Base-by-base conservation (phyloP, 192 early-diverging fungal species). In the Podila verticillata region DNA sequence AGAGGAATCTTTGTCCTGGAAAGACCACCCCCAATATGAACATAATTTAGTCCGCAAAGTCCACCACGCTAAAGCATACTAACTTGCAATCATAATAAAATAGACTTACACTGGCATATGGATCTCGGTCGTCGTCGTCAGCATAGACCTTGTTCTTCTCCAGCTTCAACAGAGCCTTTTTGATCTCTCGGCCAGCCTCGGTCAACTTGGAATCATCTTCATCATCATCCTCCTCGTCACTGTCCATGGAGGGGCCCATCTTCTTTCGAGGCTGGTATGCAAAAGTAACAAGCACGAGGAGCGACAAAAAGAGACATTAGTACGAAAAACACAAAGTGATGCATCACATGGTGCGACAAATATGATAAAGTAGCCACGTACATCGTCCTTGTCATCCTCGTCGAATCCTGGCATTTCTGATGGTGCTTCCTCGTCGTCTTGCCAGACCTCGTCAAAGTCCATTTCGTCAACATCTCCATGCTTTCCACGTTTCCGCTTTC, bases 361-460 rank as follows among this genome's bases (percentile, higher is more conserved):
- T 5, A 29, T 3, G 20, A 47, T 48, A 29, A 8, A 19, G 34
- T 19, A 64, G 39, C 4, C 17, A 49, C 73, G 39, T 83, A 86
- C 85, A 57, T 85, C 84, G 62, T 91, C 89, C 59, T 84, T 86
- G 28, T 75, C 83, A 44, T 92, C 91, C 13, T 91, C 91, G 51
- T 92, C 90, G 61, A 92, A 90, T 44, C 83, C 86, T 66, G 90
- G 91, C 59, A 91, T 88, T 28, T 93, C 93, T 34, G 87, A 88
- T 34, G 85, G 87, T 39, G 83, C 87, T 65, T 95, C 93, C 78
- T 95, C 93, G 65, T 95, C 93, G 63, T 94, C 93, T 58, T 94
- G 91, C 81, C 92, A 95, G 34, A 90, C 91, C 68, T 93, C 90
- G 57, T 95, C 94, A 80, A 89, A 95, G 73, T 92, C 92, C 59